A percentile compares a stretch with the other conserved stretches of the same genome.
phyloP scores from a whole-genome alignment of 2,329 filamentous ascomycete species.

The Periglandula ipomoeae region DNA sequence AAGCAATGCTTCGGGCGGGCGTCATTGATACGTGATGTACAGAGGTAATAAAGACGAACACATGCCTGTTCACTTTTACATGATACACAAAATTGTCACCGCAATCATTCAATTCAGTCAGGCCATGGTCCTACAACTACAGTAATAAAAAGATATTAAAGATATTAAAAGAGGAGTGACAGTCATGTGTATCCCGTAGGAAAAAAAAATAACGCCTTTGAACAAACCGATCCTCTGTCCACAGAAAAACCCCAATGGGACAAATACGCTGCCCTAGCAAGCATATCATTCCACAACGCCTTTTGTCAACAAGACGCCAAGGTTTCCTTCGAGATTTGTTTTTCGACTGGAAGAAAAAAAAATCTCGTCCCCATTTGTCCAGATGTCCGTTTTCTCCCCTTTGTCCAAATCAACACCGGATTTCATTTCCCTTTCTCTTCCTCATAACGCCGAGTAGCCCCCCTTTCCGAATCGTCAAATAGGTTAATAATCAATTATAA shows the following conservation, averaged over 20 bases:
- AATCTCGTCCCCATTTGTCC: not conserved
- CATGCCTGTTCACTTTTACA: no score
- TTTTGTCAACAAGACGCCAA: not conserved
- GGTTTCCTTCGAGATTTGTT: not conserved
- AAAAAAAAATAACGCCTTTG: slow-evolving; percentile 4
- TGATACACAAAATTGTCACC: no score
- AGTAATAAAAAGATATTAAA: slow-evolving; percentile 4
- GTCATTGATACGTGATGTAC: no score
- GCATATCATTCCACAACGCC: not conserved
- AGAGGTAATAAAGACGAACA: no score
- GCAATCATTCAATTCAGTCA: not conserved
- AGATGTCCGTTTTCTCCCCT: not conserved
- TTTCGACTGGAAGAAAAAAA: not conserved
- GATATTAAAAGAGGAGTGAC: slow-evolving; percentile 1
- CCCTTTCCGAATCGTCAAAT: not conserved
- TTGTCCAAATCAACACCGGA: slow-evolving; percentile 6
- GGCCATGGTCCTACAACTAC: not conserved
- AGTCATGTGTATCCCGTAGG: slow-evolving; percentile 1
- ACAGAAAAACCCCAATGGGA: not conserved
- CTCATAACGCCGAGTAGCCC: slow-evolving; percentile 2
- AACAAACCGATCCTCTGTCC: not conserved
- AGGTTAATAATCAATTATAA: not conserved
- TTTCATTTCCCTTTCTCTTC: slow-evolving; percentile 1
- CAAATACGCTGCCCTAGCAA: not conserved
- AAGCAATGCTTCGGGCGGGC: no score